A percentile compares a stretch with the other conserved stretches of the same genome.
phyloP scores from a whole-genome alignment of 2,329 filamentous ascomycete genomes.

The Diaporthe ilicicola region DNA sequence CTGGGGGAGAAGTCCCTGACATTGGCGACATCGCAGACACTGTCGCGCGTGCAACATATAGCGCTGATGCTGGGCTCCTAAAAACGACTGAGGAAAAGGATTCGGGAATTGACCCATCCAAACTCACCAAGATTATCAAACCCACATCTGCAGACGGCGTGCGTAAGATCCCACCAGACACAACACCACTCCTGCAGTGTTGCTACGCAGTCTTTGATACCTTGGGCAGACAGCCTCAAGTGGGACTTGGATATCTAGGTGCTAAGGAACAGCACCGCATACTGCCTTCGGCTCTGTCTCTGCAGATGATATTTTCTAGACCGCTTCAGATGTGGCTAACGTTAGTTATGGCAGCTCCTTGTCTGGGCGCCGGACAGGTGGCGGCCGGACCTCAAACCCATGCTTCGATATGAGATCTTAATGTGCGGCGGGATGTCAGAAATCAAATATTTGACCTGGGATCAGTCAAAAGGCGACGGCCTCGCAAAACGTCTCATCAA shows the following conservation, averaged over 20 bases:
- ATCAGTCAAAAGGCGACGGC: background rate
- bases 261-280: background rate
- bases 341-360: background rate
- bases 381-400: background rate
- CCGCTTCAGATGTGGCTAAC: background rate
- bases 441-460: slow-evolving; percentile 23
- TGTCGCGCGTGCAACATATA: background rate
- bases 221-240: background rate
- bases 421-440: no score
- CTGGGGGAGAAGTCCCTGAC: background rate
- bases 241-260: background rate
- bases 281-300: background rate
- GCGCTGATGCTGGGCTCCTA: no score
- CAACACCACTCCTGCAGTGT: background rate
- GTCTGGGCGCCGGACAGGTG: background rate
- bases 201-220: background rate
- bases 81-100: no score
- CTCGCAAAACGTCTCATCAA: no score
- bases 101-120: background rate
- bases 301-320: background rate
- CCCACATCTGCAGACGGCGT: background rate
- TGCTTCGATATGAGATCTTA: background rate
- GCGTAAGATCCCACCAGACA: background rate
- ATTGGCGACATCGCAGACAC: background rate
- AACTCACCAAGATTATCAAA: no score